phyloP scores from a whole-genome alignment of 1,139 yeast species.

The Cylindricascospora bacillispora region DNA sequence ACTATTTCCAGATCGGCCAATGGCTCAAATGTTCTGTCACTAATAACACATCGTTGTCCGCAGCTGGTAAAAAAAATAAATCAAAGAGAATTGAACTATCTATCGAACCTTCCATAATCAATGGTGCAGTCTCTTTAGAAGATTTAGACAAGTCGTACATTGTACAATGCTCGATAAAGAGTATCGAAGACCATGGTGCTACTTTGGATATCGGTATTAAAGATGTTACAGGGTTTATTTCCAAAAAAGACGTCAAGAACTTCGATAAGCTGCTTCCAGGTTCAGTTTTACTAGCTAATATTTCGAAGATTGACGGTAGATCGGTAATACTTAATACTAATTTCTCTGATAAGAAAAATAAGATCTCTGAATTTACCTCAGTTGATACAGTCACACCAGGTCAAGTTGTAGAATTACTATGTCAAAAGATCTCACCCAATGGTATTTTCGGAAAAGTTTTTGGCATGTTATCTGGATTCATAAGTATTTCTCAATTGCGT shows the following conservation, averaged over 20 bases:
- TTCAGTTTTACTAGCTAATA: slow-evolving; percentile 39
- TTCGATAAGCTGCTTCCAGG: slow-evolving; percentile 28
- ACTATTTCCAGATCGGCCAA: slow-evolving; percentile 58
- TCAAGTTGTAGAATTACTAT: slow-evolving; percentile 58
- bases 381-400: slow-evolving; percentile 82
- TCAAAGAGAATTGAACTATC: slow-evolving; percentile 57
- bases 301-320: slow-evolving; percentile 41
- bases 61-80: slow-evolving; percentile 27
- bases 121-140: slow-evolving; percentile 44
- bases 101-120: slow-evolving; percentile 64
- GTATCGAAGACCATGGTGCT: slow-evolving; percentile 87
- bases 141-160: slow-evolving; percentile 50
- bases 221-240: slow-evolving; percentile 54
- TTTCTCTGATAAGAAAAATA: slow-evolving; percentile 32
- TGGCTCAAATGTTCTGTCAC: slow-evolving; percentile 75
- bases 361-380: slow-evolving; percentile 47
- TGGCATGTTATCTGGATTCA: slow-evolving; percentile 64
- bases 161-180: slow-evolving; percentile 63
- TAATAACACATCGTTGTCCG: slow-evolving; percentile 31
- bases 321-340: slow-evolving; percentile 44
- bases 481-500: slow-evolving; percentile 55
- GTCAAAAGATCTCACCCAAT: slow-evolving; percentile 43
- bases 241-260: slow-evolving; percentile 46
- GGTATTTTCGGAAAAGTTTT: slow-evolving; percentile 57
- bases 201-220: slow-evolving; percentile 58